Evolutionary conservation across 768 basidiomycete genomes (phyloP), one percentile per base, ranked within the genome.

Genomic region (Amanita exitialis): DNA sequence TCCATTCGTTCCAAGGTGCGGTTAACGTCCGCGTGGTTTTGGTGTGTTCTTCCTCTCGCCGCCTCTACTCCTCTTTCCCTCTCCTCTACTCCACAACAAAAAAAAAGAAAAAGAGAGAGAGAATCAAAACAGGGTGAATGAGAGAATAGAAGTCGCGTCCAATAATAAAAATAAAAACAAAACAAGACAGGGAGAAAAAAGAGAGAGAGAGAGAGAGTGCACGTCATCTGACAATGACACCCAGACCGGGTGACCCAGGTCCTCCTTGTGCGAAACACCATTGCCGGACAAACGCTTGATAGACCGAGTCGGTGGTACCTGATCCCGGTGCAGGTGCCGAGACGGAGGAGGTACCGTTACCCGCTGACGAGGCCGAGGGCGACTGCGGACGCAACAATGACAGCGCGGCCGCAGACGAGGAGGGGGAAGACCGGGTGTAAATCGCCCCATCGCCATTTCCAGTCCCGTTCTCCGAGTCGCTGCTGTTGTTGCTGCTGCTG

Each of bases 201-300:
- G 8, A n/a, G n/a, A 5, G 8, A 16, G 4, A 27, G 20, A 46
- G 7, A 45, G 18, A 44, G 5, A 25, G 1, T 12, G 15, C 41
- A n/a, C 6, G 1, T 41, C 28, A 49, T 28, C 49, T 15, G 16
- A 47, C 45, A 2, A 30, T 12, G 16, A 49, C 49, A 10, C 36
- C 39, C 16, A 41, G n/a, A 37, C 35, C 28, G 8, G 46, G 46
- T 15, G 32, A 37, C 9, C 45, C 35, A 18, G 46, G 37, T 3
- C 23, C 64, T n/a, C 63, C 67, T 56, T 75, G 72, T 6, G 80
- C 80, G 62, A 85, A 85, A 62, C 83, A 84, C 83, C 83, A 85
- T 60, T 81, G 76, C 49, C 68, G 58, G 45, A 84, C 75, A 53
- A 84, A 78, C 20, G 80, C 79, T 49, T 82, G 74, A 58, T 83